phyloP scores from a whole-genome alignment of 2,329 filamentous ascomycete species.

The Sarocladiaceae sp. region DNA sequence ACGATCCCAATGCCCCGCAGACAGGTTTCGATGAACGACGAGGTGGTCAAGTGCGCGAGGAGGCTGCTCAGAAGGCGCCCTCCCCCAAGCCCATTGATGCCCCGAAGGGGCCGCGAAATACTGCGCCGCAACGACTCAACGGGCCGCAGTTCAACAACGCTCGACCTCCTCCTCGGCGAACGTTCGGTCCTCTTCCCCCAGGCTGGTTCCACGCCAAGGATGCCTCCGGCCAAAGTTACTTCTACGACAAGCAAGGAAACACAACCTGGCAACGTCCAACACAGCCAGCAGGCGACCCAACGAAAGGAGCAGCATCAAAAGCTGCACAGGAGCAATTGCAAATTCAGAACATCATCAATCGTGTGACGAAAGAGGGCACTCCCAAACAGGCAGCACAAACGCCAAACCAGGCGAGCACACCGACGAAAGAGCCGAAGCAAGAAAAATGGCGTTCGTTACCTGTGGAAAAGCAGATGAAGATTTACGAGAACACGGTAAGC shows the following conservation, averaged over 20 bases:
- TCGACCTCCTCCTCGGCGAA: conserved; percentile 52
- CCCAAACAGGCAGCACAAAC: conserved; percentile 58
- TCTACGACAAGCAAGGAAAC: conserved; percentile 72
- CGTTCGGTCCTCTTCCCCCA: conserved; percentile 61
- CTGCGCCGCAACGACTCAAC: conserved; percentile 47
- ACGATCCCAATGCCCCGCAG: conserved; percentile 61
- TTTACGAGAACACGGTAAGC: conserved; percentile 89
- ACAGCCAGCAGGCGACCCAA: conserved; percentile 58
- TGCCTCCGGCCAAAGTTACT: conserved; percentile 70
- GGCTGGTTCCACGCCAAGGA: conserved; percentile 83
- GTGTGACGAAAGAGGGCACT: conserved; percentile 65
- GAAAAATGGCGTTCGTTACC: conserved; percentile 69
- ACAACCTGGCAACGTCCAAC: conserved; percentile 82
- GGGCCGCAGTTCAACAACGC: conserved; percentile 37
- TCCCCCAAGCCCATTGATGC: conserved; percentile 45
- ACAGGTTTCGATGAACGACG: conserved; percentile 63
- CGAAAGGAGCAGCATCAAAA: conserved; percentile 44
- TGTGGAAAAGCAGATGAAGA: conserved; percentile 86
- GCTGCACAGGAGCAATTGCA: conserved; percentile 62
- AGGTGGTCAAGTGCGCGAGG: conserved; percentile 35
- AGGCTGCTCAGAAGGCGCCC: conserved; percentile 34
- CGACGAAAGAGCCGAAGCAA: conserved; percentile 54
- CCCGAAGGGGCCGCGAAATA: conserved; percentile 59
- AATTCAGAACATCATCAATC: conserved; percentile 81
- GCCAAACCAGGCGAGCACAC: conserved; percentile 52